Conservation (phyloP, 352 stramenopile species). For the Globisporangium acanthophoron region DNA sequence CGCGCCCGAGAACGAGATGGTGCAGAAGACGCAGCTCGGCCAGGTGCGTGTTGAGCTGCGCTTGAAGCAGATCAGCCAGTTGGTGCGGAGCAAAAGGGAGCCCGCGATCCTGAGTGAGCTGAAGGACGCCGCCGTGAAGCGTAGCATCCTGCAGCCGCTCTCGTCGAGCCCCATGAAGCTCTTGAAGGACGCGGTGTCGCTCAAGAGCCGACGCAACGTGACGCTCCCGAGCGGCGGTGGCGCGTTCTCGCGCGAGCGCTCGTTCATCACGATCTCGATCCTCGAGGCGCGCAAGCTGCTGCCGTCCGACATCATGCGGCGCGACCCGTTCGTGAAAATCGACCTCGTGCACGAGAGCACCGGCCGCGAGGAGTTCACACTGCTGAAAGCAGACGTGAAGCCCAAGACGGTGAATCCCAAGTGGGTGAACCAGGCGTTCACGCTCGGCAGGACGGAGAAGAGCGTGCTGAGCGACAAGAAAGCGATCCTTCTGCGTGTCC, state of each 20-base stretch:
- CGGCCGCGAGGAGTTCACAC: slow-evolving; percentile 48
- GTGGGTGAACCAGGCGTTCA: slow-evolving; percentile 69
- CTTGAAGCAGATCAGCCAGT: slow-evolving; percentile 22
- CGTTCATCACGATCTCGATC: slow-evolving; percentile 56
- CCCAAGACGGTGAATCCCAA: slow-evolving; percentile 58
- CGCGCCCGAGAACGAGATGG: slow-evolving; percentile 57
- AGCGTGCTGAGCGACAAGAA: slow-evolving; percentile 58
- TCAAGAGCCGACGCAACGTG: slow-evolving; percentile 4
- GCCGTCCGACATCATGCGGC: slow-evolving; percentile 25
- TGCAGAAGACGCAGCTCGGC: slow-evolving; percentile 53
- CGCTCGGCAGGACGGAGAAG: slow-evolving; percentile 42
- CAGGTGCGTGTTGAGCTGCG: slow-evolving; percentile 53
- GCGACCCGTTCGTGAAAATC: slow-evolving; percentile 49
- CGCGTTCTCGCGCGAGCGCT: slow-evolving; percentile 28
- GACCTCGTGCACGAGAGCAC: slow-evolving; percentile 35
- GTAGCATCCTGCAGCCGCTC: background rate
- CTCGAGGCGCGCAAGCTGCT: slow-evolving; percentile 51
- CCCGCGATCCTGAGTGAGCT: slow-evolving; percentile 27
- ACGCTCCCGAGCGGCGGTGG: slow-evolving; percentile 6
- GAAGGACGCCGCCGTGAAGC: slow-evolving; percentile 16
- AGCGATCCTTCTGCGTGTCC: slow-evolving; percentile 46
- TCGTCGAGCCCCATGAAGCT: slow-evolving; percentile 7
- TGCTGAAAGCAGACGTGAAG: slow-evolving; percentile 64
- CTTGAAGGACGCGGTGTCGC: slow-evolving; percentile 10
- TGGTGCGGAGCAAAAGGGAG: slow-evolving; percentile 34